These are phyloP conservation scores for Pseudonectria buxi DNA, from an alignment of 2,329 filamentous ascomycete species.

Conservation along the genomic window DNA sequence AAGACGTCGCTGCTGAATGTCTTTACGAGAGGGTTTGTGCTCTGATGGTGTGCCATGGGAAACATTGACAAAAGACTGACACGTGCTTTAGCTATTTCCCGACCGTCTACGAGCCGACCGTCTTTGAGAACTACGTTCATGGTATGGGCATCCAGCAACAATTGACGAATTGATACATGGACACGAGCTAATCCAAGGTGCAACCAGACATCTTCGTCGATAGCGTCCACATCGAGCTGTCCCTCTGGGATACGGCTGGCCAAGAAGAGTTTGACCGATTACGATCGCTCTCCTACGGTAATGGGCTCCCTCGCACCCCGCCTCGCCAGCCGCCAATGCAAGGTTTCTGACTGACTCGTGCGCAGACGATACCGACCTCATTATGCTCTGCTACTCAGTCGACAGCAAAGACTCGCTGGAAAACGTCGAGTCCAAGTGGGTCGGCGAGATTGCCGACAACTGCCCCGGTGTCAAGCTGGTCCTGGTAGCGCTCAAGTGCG, in stretches of 20 bases:
- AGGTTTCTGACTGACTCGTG: not conserved
- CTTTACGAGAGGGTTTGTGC: constrained; percentile 85
- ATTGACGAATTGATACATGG: not conserved
- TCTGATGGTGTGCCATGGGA: not conserved
- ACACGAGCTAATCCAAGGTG: constrained; percentile 5
- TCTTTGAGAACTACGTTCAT: constrained; percentile 99
- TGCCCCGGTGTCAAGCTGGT: constrained; percentile 93
- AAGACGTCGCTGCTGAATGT: constrained; percentile 97
- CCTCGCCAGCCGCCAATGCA: constrained; percentile 1
- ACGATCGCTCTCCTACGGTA: constrained; percentile 88
- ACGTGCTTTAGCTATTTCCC: constrained; percentile 70
- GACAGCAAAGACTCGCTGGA: constrained; percentile 95
- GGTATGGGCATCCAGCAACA: constrained; percentile 45
- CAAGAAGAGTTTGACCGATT: constrained; percentile 98
- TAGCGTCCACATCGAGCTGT: constrained; percentile 92
- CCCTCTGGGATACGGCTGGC: constrained; percentile 95
- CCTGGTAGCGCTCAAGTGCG: constrained; percentile 92
- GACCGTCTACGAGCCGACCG: constrained; percentile 95
- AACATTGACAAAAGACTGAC: constrained; percentile 8
- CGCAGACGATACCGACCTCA: constrained; percentile 80
- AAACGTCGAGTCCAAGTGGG: constrained; percentile 98
- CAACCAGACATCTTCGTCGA: constrained; percentile 90
- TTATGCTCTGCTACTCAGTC: constrained; percentile 98
- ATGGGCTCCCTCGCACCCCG: constrained; percentile 1
- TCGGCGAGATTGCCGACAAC: constrained; percentile 95